Percentiles rank a stretch among this genome's conserved stretches.
These are phyloP conservation scores for Boletus rubropictus DNA, from an alignment of 768 basidiomycete genomes.

Conservation along the genomic window DNA sequence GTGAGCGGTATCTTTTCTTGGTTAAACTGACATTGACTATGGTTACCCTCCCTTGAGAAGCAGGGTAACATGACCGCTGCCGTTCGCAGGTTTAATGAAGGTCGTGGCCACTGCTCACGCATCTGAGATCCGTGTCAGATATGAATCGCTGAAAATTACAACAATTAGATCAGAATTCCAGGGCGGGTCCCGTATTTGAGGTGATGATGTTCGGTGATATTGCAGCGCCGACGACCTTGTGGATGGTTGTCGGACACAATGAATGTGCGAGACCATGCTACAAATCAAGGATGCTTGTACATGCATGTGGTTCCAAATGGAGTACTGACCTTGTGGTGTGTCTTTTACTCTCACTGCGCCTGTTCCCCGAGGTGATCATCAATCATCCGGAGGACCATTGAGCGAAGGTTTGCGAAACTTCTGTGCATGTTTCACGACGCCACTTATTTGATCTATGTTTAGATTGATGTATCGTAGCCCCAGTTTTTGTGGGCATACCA, in stretches of 20 bases:
- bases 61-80: background rate
- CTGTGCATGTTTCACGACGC: too few species aligned
- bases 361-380: background rate
- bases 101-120: background rate
- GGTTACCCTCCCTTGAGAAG: background rate
- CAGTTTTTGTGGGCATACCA: background rate
- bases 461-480: background rate
- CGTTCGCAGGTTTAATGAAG: too few species aligned
- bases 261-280: too few species aligned
- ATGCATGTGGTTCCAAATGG: background rate
- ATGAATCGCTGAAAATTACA: background rate
- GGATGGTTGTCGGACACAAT: too few species aligned
- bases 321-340: background rate
- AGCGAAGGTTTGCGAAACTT: background rate
- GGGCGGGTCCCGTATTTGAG: background rate
- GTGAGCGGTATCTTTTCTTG: constrained; percentile 1
- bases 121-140: background rate
- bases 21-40: background rate
- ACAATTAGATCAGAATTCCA: background rate
- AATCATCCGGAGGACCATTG: background rate
- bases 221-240: background rate
- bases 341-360: background rate
- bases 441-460: background rate
- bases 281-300: background rate
- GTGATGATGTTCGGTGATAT: background rate